Base-by-base conservation (phyloP, 2,329 filamentous ascomycete species). In the Calcarisporium arbuscula region DNA sequence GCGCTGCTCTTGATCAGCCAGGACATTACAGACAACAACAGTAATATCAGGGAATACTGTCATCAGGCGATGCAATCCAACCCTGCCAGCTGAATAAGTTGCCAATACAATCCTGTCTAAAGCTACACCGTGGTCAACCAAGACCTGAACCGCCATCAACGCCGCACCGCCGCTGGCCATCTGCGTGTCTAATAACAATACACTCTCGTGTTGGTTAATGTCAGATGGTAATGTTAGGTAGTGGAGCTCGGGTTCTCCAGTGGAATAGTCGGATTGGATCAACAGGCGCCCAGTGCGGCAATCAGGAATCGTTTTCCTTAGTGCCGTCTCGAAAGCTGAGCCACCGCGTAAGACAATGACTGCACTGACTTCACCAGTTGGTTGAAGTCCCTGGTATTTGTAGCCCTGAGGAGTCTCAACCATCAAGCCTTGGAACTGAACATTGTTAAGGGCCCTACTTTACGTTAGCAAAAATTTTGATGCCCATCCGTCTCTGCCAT, bases 91-190 rank as follows among this genome's bases (percentile, higher is more conserved):
- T 45, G 87, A 83, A 55, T 94, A 95, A 4, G 90, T 95, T 25
- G 94, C 89, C 56, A 96, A 82, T 21, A 95, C 85, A 45, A 98
- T 95, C 45, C 73, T 81, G 29, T 86, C 76, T 53, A 92, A 81
- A 6, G 77, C 65, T 6, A 96, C 89, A 9, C 92, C 92, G 53
- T 96, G 89, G 57, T 98, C 92, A 12, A 95, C 79, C 34, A 98
- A 67, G n/a, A 96, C 86, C 52, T 92, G 84, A 27, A 96, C 89
- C 1, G 92, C 88, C 92, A 98, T 98, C 38, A 98, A 65, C 2
- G 77, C 77, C 12, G 78, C 75, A 22, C 89, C 90, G 28, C 92
- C 92, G 41, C 82, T 89, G 18, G 86, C 87, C 84, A 96, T 95
- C 56, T 98, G 92, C 11, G 89, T 82, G 58, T 96, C 92, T 15